phyloP scores from a whole-genome alignment of 139 green algal genomes.

The Pedinophyceae sp. region DNA sequence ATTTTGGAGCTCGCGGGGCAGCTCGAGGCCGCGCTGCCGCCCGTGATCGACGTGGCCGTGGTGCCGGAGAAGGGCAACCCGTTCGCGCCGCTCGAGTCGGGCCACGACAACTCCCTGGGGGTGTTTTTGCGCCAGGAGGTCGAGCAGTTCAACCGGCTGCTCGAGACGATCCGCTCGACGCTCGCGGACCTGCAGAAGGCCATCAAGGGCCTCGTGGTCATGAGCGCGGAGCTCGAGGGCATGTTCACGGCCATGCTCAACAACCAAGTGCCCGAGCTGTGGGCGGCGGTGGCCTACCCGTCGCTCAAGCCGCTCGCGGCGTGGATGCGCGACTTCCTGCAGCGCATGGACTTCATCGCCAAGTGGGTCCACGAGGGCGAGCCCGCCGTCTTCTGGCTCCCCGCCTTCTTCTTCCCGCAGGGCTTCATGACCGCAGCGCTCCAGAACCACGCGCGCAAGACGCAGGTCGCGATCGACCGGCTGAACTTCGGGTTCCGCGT shows the following conservation, averaged over 20 bases:
- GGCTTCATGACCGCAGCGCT: constrained; percentile 77
- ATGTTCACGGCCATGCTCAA: constrained; percentile 52
- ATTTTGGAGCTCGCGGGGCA: constrained; percentile 35
- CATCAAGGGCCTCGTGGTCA: constrained; percentile 65
- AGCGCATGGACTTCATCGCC: constrained; percentile 57
- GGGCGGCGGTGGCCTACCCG: constrained; percentile 51
- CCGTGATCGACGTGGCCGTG: constrained; percentile 16
- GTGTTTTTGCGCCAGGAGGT: constrained; percentile 68
- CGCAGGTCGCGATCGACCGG: constrained; percentile 60
- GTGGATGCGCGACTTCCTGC: constrained; percentile 62
- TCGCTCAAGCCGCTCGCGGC: constrained; percentile 56
- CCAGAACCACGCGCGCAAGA: constrained; percentile 69
- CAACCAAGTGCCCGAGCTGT: constrained; percentile 60
- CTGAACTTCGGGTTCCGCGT: constrained; percentile 57
- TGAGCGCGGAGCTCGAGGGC: constrained; percentile 61
- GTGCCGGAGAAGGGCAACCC: constrained; percentile 8
- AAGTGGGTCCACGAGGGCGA: constrained; percentile 44
- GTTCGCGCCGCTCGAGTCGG: constrained; percentile 27
- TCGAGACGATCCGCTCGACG: constrained; percentile 20
- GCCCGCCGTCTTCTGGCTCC: constrained; percentile 63
- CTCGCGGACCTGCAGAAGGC: constrained; percentile 55
- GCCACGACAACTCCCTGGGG: constrained; percentile 47
- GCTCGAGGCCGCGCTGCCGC: constrained; percentile 25
- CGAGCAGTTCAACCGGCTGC: constrained; percentile 34
- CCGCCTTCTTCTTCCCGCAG: constrained; percentile 72